Evolutionary conservation across 176 grass and related monocot species (phyloP).

Genomic region (Puccinellia tenuiflora): DNA sequence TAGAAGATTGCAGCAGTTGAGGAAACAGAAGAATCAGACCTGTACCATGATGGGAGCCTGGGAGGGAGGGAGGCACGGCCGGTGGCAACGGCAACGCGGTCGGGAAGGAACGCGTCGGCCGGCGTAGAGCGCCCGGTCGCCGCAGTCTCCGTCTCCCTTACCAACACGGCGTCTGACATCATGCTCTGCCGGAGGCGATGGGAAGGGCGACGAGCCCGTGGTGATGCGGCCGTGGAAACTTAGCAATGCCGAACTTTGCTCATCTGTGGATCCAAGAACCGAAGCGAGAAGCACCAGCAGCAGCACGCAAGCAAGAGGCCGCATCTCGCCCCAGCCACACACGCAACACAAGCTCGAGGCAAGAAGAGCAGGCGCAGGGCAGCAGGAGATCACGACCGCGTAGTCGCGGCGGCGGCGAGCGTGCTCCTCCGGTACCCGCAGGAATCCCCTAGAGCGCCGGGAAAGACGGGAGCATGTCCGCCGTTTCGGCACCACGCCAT

Average conservation of each 20-base stretch:
- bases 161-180: no score
- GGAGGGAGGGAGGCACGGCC: no score
- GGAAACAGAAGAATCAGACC: no score
- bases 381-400: slow-evolving; percentile 24
- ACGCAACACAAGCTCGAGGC: background rate
- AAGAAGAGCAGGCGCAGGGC: background rate
- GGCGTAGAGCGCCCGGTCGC: no score
- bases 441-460: slow-evolving; percentile 13
- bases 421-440: background rate
- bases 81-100: no score
- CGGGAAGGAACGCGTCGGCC: no score
- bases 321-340: slow-evolving; percentile 15
- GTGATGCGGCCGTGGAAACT: no score
- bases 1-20: no score
- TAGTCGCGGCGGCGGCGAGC: background rate
- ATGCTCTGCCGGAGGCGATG: no score
- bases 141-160: no score
- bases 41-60: no score
- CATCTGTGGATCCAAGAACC: slow-evolving; percentile 66
- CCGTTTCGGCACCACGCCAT: slow-evolving; percentile 38
- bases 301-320: slow-evolving; percentile 14
- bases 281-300: slow-evolving; percentile 35
- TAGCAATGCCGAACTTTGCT: background rate
- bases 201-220: no score
- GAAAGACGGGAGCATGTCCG: slow-evolving; percentile 1